Base-by-base conservation (phyloP, 2,329 filamentous ascomycete genomes). In the Penicillium sp. region DNA sequence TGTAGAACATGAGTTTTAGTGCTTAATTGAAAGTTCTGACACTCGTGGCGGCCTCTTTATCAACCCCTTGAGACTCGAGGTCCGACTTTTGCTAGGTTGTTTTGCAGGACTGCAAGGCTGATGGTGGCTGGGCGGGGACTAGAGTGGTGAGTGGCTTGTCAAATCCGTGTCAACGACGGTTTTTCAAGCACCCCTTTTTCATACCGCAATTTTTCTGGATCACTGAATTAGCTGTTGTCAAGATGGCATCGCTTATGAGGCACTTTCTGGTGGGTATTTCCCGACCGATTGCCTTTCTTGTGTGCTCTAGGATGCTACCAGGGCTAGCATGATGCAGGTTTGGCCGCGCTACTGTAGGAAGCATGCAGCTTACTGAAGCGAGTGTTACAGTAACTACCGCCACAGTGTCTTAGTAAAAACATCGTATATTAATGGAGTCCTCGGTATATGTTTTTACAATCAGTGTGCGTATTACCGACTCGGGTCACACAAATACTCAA, bases 111-210 rank as follows among this genome's bases (percentile, higher is more conserved):
- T 49, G 24, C 47, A 35, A 22, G 47, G 47, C 12, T 35, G n/a
- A 35, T 19, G 47, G 47, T 51, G 28, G 47, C 47, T 33, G 22
- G 44, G 44, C 28, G 44, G 44, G 13, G 44, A 28, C 44, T 47
- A 5, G 24, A 28, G 13, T 47, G 19, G 22, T 28, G 24, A 47
- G 22, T n/a, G 22, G 24, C 26, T 50, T 13, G 17, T 28, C 47
- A 17, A 30, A 50, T 30, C 15, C 5, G 45, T 7, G 45, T 12
- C 4, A 33, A 33, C 7, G 4, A n/a, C 30, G 8, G 26, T 33
- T 50, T 50, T 50, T 24, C 7, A 5, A 5, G n/a, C 22, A 47
- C 44, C 44, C 44, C 44, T n/a, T 30, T 47, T n/a, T 17, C 24
- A 17, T 9, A 15, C 42, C 42, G 3, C 42, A 24, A 1, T 24